Percentiles rank a stretch among this genome's conserved stretches.
Evolutionary conservation across 257 asterid species (phyloP).

Genomic region (Solanum medicagineum): DNA sequence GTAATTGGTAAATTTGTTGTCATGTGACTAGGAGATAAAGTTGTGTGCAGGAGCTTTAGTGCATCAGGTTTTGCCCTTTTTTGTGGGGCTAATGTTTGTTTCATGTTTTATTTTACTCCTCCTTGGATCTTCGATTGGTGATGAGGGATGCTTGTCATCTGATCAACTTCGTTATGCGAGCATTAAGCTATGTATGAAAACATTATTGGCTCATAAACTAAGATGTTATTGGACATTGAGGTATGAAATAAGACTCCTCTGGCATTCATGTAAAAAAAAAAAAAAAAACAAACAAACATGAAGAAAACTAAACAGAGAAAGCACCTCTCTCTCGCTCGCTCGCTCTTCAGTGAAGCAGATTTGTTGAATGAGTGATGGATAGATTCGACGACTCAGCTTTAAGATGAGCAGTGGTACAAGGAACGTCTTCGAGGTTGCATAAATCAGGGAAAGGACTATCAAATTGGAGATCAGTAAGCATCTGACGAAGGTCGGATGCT

Average conservation of each 20-base stretch:
- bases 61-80: too few relatives aligned
- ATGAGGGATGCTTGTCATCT: neutral
- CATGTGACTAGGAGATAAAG: too few relatives aligned
- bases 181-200: neutral
- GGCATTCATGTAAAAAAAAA: slow-evolving; percentile 11
- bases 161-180: slow-evolving; percentile 2
- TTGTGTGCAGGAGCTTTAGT: too few relatives aligned
- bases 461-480: slow-evolving; percentile 42
- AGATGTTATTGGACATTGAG: neutral
- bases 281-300: slow-evolving; percentile 9
- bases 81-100: neutral
- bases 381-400: slow-evolving; percentile 43
- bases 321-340: neutral
- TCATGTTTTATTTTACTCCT: neutral
- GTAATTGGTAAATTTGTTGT: too few relatives aligned
- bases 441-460: slow-evolving; percentile 32
- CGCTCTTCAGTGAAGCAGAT: slow-evolving; percentile 28
- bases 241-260: slow-evolving; percentile 10
- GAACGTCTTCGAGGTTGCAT: slow-evolving; percentile 42
- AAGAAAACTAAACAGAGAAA: slow-evolving; percentile 7
- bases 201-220: neutral
- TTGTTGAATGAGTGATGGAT: slow-evolving; percentile 20
- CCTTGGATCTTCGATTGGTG: neutral
- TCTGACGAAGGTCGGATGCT: slow-evolving; percentile 51
- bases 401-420: slow-evolving; percentile 58